Conservation (phyloP, 345 rosid species). For the Gossypium australe region DNA sequence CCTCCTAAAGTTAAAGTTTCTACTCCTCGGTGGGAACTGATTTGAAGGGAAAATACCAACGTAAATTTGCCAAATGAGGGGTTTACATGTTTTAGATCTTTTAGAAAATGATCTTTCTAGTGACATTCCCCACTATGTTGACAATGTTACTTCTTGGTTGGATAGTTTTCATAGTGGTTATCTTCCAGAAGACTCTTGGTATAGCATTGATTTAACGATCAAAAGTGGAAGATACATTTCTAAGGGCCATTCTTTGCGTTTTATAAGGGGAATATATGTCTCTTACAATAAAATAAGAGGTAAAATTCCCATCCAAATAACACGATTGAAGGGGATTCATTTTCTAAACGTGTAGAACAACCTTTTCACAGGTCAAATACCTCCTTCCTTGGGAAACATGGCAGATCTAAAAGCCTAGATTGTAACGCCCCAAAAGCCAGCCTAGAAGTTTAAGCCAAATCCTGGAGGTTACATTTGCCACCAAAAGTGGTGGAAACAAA, state of each 20-base stretch:
- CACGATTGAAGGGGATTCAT: background rate
- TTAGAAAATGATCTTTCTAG: constrained; percentile 11
- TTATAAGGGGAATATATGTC: background rate
- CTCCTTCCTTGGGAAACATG: background rate
- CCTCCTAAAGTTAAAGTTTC: background rate
- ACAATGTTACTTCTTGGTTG: constrained; percentile 6
- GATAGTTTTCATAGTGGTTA: background rate
- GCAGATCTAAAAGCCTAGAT: background rate
- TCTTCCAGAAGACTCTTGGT: background rate
- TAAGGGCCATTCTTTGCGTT: fast-evolving
- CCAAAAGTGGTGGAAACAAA: too few relatives aligned
- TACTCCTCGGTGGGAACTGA: background rate
- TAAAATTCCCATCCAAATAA: constrained; percentile 6
- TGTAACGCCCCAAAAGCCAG: too few relatives aligned
- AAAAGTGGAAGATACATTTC: fast-evolving
- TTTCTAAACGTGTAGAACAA: background rate
- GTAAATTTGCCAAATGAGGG: constrained; percentile 15
- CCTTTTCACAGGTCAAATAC: constrained; percentile 11
- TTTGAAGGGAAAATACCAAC: background rate
- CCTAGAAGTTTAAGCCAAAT: too few relatives aligned
- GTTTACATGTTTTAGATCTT: constrained; percentile 3
- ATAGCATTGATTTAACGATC: fast-evolving
- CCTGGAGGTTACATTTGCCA: too few relatives aligned
- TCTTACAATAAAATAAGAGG: constrained; percentile 16
- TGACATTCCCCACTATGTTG: constrained; percentile 14